Percentiles rank a stretch among this genome's conserved stretches.
These are phyloP conservation scores for Mortierella sp. DNA, from an alignment of 371 early-diverging fungal species.

Conservation along the genomic window DNA sequence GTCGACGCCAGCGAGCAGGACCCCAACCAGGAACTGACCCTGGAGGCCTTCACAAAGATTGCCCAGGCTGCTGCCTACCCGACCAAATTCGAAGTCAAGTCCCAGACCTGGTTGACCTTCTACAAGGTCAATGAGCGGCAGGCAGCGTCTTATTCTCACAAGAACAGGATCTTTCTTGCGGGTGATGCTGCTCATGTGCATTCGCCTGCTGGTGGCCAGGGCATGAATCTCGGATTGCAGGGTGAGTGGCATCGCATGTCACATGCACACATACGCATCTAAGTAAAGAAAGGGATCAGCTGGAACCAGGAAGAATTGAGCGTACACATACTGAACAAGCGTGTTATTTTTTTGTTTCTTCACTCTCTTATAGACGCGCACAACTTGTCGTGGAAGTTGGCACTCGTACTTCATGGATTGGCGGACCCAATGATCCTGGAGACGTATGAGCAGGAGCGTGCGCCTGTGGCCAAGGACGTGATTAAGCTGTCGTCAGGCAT, in stretches of 20 bases:
- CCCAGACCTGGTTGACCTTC: conserved; percentile 39
- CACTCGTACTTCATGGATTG: conserved; percentile 30
- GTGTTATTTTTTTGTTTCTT: not conserved
- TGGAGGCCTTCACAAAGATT: conserved; percentile 27
- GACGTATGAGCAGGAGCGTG: conserved; percentile 53
- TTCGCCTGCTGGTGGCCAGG: conserved; percentile 52
- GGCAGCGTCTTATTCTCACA: conserved; percentile 33
- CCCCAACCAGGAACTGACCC: conserved; percentile 24
- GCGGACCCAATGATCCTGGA: conserved; percentile 23
- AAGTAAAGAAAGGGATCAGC: too few species aligned
- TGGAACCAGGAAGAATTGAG: too few species aligned
- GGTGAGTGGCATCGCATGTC: conserved; percentile 11
- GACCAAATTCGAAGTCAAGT: conserved; percentile 21
- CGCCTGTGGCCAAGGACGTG: conserved; percentile 39
- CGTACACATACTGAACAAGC: too few species aligned
- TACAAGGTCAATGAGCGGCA: conserved; percentile 56
- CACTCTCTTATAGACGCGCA: conserved; percentile 26
- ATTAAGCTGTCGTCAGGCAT: conserved; percentile 43
- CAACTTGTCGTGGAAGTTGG: conserved; percentile 50
- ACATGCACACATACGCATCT: too few species aligned
- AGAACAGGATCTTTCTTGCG: conserved; percentile 53
- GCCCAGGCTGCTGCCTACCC: conserved; percentile 28
- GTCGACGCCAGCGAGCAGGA: conserved; percentile 37
- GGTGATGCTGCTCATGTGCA: conserved; percentile 62
- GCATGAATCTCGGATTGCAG: conserved; percentile 54